Percentiles rank a stretch among this genome's conserved stretches.
Conservation (phyloP, 371 early-diverging fungal species). For the Mortierella sp. region DNA sequence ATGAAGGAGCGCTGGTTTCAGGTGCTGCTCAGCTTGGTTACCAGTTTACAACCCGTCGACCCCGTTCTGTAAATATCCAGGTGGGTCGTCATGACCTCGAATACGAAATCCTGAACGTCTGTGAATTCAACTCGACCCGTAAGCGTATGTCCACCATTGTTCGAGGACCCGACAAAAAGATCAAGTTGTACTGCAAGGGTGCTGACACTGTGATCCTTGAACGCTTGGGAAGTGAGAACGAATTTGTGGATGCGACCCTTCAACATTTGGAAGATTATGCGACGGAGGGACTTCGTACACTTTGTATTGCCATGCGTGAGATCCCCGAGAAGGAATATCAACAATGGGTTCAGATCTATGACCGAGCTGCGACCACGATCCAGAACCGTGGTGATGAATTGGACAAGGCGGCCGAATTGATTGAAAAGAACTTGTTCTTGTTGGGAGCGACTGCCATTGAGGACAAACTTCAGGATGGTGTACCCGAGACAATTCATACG, state of each 20-base stretch:
- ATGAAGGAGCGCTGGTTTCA: constrained; percentile 91
- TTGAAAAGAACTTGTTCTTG: constrained; percentile 91
- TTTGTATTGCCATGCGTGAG: constrained; percentile 94
- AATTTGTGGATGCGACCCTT: constrained; percentile 81
- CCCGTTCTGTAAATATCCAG: constrained; percentile 83
- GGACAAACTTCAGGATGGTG: constrained; percentile 98
- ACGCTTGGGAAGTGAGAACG: constrained; percentile 77
- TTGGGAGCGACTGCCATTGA: constrained; percentile 99
- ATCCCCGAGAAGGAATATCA: constrained; percentile 90
- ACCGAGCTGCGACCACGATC: constrained; percentile 90
- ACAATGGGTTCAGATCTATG: constrained; percentile 85
- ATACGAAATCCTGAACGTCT: constrained; percentile 92
- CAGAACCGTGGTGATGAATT: constrained; percentile 88
- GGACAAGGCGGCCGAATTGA: constrained; percentile 93
- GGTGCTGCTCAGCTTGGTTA: constrained; percentile 77
- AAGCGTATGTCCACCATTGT: constrained; percentile 97
- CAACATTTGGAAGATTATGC: constrained; percentile 90
- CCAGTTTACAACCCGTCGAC: constrained; percentile 82
- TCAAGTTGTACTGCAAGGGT: constrained; percentile 97
- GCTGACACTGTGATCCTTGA: constrained; percentile 98
- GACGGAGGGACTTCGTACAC: constrained; percentile 91
- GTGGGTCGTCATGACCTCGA: constrained; percentile 73
- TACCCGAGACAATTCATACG: constrained; percentile 96
- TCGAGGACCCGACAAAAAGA: constrained; percentile 90
- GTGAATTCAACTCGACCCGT: constrained; percentile 97